These are phyloP conservation scores for Zea mays DNA, from an alignment of 176 grass and related monocot genomes.

Conservation along the genomic window DNA sequence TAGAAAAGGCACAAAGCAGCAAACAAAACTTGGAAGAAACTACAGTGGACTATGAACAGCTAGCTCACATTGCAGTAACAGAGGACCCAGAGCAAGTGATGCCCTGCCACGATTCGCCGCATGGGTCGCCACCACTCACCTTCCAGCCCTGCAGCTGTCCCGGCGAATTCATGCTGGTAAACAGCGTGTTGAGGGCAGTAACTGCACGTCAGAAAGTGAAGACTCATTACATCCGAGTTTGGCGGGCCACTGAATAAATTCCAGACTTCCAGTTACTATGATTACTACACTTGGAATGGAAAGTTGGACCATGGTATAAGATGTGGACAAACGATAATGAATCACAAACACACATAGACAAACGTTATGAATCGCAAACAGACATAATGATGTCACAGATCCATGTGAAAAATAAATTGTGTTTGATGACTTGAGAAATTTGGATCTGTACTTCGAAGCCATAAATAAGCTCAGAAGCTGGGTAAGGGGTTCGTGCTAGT, in stretches of 20 bases:
- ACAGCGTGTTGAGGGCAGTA: slow-evolving; percentile 69
- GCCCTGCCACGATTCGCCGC: slow-evolving; percentile 71
- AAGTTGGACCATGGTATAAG: slow-evolving; percentile 20
- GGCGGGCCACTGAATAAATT: slow-evolving; percentile 10
- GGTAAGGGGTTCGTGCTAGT: not conserved
- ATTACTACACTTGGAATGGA: not conserved
- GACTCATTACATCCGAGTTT: not conserved
- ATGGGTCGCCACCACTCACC: slow-evolving; percentile 71
- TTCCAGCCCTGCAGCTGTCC: slow-evolving; percentile 71
- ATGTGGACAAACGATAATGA: not conserved
- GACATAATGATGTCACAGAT: slow-evolving; percentile 30
- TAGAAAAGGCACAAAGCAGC: slow-evolving; percentile 1
- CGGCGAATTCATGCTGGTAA: slow-evolving; percentile 85
- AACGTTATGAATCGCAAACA: slow-evolving; percentile 8
- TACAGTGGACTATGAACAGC: slow-evolving; percentile 19
- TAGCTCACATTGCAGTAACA: slow-evolving; percentile 77
- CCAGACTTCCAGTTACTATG: not conserved
- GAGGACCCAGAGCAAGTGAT: slow-evolving; percentile 73
- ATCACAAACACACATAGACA: slow-evolving; percentile 8
- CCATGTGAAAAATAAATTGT: not conserved
- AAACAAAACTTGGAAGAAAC: not conserved
- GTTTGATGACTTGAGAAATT: not conserved
- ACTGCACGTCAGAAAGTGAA: slow-evolving; percentile 52
- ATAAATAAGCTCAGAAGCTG: not conserved
- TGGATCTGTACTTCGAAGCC: not conserved